Base-by-base conservation (phyloP, 2,329 filamentous ascomycete genomes). In the Amesomyces nigricolor region DNA sequence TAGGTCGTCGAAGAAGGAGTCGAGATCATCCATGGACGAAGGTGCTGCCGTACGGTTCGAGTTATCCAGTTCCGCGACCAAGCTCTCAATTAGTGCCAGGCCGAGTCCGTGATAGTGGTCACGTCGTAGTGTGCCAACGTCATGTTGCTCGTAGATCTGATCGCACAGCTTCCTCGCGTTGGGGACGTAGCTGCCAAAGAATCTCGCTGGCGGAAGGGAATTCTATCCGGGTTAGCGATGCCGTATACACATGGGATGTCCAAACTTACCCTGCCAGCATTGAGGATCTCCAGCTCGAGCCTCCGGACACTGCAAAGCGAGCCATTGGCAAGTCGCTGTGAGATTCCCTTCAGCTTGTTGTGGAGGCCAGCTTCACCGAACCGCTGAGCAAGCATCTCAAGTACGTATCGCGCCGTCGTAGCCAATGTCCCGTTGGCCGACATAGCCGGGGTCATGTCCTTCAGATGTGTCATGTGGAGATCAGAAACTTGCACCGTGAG, bases 271-370 rank as follows among this genome's bases (percentile, higher is more conserved):
- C 75, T 79, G 61, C 78, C 79, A 11, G 71, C 72, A 52, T 76
- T 71, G 49, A 81, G 70, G 4, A 81, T 62, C 55, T 80, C 76
- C 16, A 82, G 65, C 64, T 82, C 79, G 1, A 79, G 65, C 45
- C 72, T 73, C 13, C 79, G 73, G 16, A 74, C 67, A 14, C 73
- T 77, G 13, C 60, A 64, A 17, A 76, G 67, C 42, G 63, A 65
- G 8, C 71, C 72, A n/a, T 62, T 64, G 30, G 63, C 64, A 48
- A 76, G 65, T 13, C 67, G 70, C 39, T 68, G 65, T 22, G 67
- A 59, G 5, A 80, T 64, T 3, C 63, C 62, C 32, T 65, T 58
- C 29, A 80, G 63, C 32, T 66, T 66, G 4, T 61, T 56, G 5
- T 63, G 51, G 26, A 79, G 67, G 2, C 58, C 61, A 0, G 62